A percentile compares a stretch with the other conserved stretches of the same genome.
Evolutionary conservation across 257 asterid species (phyloP).

Genomic region (Sherardia arvensis): DNA sequence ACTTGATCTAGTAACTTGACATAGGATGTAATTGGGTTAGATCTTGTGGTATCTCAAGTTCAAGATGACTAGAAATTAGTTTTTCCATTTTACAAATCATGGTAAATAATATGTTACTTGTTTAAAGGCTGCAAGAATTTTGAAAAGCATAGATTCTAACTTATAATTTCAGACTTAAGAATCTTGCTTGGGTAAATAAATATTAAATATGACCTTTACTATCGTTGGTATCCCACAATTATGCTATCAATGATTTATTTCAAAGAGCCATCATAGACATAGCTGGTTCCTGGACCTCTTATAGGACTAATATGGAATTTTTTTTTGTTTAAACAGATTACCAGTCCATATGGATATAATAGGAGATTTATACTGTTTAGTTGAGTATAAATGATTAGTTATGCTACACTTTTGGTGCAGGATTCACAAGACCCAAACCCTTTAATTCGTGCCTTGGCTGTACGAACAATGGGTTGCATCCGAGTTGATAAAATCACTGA

Average conservation of each 20-base stretch:
- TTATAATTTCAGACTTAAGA: background rate
- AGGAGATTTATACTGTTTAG: background rate
- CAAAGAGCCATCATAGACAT: background rate
- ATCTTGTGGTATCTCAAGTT: background rate
- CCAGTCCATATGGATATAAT: background rate
- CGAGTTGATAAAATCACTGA: constrained; percentile 98
- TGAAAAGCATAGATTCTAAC: background rate
- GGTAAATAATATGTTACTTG: background rate
- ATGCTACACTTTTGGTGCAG: constrained; percentile 23
- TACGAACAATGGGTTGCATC: constrained; percentile 99
- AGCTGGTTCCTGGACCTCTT: background rate
- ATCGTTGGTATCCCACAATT: background rate
- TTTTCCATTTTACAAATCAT: background rate
- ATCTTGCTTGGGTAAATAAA: background rate
- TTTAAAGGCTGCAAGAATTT: background rate
- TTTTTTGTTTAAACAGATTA: no score
- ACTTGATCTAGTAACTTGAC: background rate
- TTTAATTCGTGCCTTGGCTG: constrained; percentile 97
- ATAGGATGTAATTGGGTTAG: background rate
- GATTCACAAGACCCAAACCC: constrained; percentile 99
- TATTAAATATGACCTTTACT: background rate
- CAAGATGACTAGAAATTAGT: background rate
- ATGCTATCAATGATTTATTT: background rate
- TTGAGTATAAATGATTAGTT: background rate
- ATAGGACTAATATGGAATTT: background rate